A percentile compares a stretch with the other conserved stretches of the same genome.
phyloP scores from a whole-genome alignment of 2,329 filamentous ascomycete genomes.

The Calonectria honghensis region DNA sequence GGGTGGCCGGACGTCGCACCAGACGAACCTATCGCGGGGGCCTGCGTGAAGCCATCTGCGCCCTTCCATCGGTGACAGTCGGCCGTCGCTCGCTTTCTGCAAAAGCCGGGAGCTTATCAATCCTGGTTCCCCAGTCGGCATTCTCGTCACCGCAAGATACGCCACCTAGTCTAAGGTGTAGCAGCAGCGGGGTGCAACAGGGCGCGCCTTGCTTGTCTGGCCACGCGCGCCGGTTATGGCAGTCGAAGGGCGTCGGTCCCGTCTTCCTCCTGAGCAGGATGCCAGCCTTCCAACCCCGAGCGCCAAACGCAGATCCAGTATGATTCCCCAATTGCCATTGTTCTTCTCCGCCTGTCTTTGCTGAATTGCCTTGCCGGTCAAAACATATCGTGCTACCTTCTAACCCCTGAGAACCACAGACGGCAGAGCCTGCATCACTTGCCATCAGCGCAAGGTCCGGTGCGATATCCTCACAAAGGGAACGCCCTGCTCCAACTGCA shows the following conservation, averaged over 20 bases:
- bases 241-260: constrained; percentile 28
- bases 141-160: constrained; percentile 4
- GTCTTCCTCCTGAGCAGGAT: neutral
- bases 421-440: constrained; percentile 66
- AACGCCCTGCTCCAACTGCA: constrained; percentile 69
- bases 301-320: constrained; percentile 37
- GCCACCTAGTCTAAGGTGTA: neutral
- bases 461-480: constrained; percentile 69
- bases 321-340: neutral
- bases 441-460: constrained; percentile 70
- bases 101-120: constrained; percentile 8
- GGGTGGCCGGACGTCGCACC: neutral
- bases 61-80: neutral
- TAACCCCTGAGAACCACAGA: constrained; percentile 48
- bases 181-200: neutral
- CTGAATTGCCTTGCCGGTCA: neutral
- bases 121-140: neutral
- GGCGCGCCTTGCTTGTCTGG: neutral
- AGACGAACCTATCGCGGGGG: neutral
- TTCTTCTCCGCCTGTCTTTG: neutral
- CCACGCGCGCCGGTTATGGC: constrained; percentile 25
- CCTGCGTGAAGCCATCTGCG: neutral
- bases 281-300: constrained; percentile 6
- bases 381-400: neutral
- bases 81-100: neutral